phyloP scores from a whole-genome alignment of 768 basidiomycete species.

The Boletus sp. region DNA sequence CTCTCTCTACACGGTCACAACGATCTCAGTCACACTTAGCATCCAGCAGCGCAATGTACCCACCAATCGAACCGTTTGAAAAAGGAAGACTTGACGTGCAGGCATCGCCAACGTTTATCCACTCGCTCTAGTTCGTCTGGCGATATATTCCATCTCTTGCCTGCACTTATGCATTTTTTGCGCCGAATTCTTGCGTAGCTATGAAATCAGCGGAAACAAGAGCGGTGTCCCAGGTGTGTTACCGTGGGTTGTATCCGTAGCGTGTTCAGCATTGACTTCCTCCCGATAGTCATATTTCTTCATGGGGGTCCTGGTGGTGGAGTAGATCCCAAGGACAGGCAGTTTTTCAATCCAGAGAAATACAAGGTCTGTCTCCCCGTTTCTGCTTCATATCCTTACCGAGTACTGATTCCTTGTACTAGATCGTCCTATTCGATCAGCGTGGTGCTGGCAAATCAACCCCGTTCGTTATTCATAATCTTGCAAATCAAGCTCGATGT shows the following conservation, averaged over 20 bases:
- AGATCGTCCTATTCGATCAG: constrained; percentile 91
- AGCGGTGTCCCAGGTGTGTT: constrained; percentile 67
- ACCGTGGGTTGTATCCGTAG: background rate
- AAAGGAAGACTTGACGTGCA: constrained; percentile 68
- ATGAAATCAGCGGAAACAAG: constrained; percentile 78
- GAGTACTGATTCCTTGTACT: constrained; percentile 2
- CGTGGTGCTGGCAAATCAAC: constrained; percentile 85
- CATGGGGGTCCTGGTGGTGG: constrained; percentile 89
- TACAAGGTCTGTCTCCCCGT: constrained; percentile 58
- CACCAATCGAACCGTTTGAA: constrained; percentile 62
- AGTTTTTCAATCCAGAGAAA: constrained; percentile 80
- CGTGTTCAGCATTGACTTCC: background rate
- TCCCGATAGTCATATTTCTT: constrained; percentile 64
- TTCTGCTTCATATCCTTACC: background rate
- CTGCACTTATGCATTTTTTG: background rate
- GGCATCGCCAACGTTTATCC: constrained; percentile 43
- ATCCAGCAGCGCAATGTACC: constrained; percentile 52
- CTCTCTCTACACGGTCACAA: background rate
- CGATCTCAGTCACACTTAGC: constrained; percentile 2
- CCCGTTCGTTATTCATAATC: constrained; percentile 52
- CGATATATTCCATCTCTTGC: constrained; percentile 8
- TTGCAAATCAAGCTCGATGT: background rate
- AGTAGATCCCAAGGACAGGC: constrained; percentile 60
- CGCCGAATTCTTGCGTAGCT: constrained; percentile 43
- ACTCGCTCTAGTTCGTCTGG: constrained; percentile 67